Base-by-base conservation (phyloP, 2,329 filamentous ascomycete species). In the Hypoxylon sp. region DNA sequence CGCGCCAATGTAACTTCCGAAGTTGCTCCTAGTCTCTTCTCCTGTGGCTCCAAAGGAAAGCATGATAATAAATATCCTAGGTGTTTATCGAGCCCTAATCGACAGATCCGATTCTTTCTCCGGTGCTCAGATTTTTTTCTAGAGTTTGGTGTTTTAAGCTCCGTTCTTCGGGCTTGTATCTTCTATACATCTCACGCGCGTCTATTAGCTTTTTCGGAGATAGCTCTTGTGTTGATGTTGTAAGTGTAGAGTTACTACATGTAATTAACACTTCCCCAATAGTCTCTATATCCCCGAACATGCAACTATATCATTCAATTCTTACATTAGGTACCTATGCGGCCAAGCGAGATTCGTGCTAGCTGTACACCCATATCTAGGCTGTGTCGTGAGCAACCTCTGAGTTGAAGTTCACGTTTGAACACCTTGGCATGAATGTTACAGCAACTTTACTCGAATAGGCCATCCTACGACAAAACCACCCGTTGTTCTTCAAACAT, bases 121-220 rank as follows among this genome's bases (percentile, higher is more conserved):
- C 21, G 15, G 24, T 19, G 31, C n/a, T 37, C 39, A 50, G 8
- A 24, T 44, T 53, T 11, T 53, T 57, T 55, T 65, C 47, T 62
- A 65, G 48, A 65, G 53, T 62, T 68, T 62, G 31, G 11, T 52
- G 53, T 53, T 19, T 15, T 27, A 10, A 47, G 39, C n/a, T 54
- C 55, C 46, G 56, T 35, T 65, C 32, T 6, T 29, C 39, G 50
- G 35, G 51, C 37, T 42, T 27, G 10, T 55, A 50, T 55, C 42
- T 58, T 17, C 46, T 19, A 31, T 31, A 52, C 21, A 24, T 35
- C 21, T 7, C 19, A 51, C 32, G 11, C 15, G 13, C 32, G 6
- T 21, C 53, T 13, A 24, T 42, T 11, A 29, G 19, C 19, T 27
- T 15, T 24, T 24, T 47, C 37, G 52, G 52, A 54, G 52, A 44